Percentiles rank a stretch among this genome's conserved stretches.
phyloP scores from a whole-genome alignment of 2,329 filamentous ascomycete species.

The Colletotrichum sojae region DNA sequence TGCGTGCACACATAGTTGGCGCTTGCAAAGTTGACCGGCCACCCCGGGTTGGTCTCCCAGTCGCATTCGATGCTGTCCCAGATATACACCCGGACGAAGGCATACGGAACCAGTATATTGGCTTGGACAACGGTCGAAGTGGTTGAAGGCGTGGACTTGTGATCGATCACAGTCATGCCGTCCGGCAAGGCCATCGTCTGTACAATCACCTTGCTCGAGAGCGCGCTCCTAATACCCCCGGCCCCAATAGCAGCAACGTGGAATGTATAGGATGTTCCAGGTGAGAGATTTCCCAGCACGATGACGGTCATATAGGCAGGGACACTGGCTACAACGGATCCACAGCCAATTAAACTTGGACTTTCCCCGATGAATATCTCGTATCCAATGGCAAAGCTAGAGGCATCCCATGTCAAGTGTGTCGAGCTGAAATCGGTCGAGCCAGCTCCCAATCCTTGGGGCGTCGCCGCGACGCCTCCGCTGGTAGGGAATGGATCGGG shows the following conservation, averaged over 20 bases:
- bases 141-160: background rate
- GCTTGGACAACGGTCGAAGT: background rate
- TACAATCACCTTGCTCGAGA: background rate
- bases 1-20: background rate
- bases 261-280: background rate
- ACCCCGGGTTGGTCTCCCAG: conserved; percentile 3
- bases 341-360: no score
- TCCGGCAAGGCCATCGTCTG: background rate
- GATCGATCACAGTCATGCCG: background rate
- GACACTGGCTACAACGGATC: background rate
- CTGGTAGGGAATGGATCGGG: background rate
- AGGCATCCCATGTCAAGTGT: background rate
- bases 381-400: background rate
- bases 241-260: background rate
- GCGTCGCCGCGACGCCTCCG: background rate
- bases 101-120: background rate
- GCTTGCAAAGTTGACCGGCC: background rate
- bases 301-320: background rate
- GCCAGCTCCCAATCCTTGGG: background rate
- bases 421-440: background rate
- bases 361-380: background rate
- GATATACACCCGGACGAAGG: conserved; percentile 1
- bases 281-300: background rate
- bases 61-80: conserved; percentile 3
- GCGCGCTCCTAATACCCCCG: background rate